A percentile compares a stretch with the other conserved stretches of the same genome.
These are phyloP conservation scores for Tubosaeta brunneosetosa DNA, from an alignment of 768 basidiomycete genomes.

Conservation along the genomic window DNA sequence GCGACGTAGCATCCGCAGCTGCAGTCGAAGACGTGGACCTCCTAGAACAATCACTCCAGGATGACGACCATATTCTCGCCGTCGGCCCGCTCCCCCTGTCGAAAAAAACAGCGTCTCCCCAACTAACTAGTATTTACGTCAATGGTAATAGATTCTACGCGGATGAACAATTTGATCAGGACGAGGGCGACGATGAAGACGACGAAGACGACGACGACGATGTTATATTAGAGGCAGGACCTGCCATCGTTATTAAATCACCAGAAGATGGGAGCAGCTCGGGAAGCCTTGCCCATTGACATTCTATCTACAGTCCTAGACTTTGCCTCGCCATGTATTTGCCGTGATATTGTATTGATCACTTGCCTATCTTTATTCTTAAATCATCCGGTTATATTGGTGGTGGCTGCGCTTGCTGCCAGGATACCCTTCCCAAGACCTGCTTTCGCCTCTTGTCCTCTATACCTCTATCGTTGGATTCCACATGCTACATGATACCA, in stretches of 20 bases:
- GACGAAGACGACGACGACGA: constrained; percentile 54
- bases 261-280: constrained; percentile 20
- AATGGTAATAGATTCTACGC: constrained; percentile 37
- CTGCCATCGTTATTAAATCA: constrained; percentile 47
- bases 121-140: constrained; percentile 30
- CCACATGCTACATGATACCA: constrained; percentile 31
- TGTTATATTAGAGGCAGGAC: constrained; percentile 71
- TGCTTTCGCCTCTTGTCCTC: neutral
- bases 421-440: neutral
- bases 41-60: constrained; percentile 32
- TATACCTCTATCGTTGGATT: neutral
- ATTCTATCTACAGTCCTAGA: constrained; percentile 6
- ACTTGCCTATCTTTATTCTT: constrained; percentile 1
- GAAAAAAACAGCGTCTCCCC: constrained; percentile 37
- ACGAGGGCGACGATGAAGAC: constrained; percentile 60
- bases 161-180: constrained; percentile 48
- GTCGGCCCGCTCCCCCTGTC: constrained; percentile 47
- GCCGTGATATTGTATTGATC: constrained; percentile 10
- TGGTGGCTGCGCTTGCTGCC: constrained; percentile 7
- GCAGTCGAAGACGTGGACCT: constrained; percentile 33
- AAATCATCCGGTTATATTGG: neutral
- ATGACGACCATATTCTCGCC: constrained; percentile 51
- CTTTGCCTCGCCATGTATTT: constrained; percentile 17
- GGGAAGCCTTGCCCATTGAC: constrained; percentile 19
- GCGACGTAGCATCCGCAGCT: constrained; percentile 44